phyloP scores from a whole-genome alignment of 1,284 basidiomycete species.

The Rugosomyces carneus region DNA sequence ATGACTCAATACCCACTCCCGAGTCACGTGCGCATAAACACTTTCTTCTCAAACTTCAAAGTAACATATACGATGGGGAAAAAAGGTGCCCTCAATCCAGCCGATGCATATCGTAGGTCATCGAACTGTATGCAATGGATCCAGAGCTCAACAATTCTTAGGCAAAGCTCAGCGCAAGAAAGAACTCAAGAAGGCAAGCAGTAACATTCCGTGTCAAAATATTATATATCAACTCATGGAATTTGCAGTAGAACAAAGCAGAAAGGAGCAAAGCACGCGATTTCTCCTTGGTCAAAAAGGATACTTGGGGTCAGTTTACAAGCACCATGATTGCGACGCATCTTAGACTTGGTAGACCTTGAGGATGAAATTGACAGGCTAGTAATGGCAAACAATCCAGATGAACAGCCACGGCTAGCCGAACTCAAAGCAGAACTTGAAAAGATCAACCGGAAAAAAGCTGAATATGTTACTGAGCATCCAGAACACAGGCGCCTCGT shows the following conservation, averaged over 20 bases:
- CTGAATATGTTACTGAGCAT: conserved; percentile 85
- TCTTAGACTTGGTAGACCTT: conserved; percentile 39
- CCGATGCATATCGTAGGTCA: conserved; percentile 70
- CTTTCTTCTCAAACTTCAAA: too few relatives aligned
- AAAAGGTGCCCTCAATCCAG: conserved; percentile 81
- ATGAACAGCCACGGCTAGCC: conserved; percentile 43
- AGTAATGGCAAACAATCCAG: conserved; percentile 38
- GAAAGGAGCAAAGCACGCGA: conserved; percentile 74
- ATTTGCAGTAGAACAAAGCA: conserved; percentile 79
- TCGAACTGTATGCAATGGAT: not conserved
- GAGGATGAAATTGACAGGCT: conserved; percentile 67
- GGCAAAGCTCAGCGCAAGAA: conserved; percentile 86
- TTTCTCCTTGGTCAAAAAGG: conserved; percentile 81
- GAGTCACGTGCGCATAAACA: conserved; percentile 26
- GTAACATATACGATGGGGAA: conserved; percentile 66
- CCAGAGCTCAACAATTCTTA: conserved; percentile 22
- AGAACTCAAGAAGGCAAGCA: conserved; percentile 81
- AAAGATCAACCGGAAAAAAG: conserved; percentile 78
- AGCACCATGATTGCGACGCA: not conserved
- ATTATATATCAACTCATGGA: conserved; percentile 17
- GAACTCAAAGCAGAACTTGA: conserved; percentile 75
- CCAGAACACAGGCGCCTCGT: conserved; percentile 83
- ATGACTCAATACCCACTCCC: conserved; percentile 28
- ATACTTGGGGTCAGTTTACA: conserved; percentile 60
- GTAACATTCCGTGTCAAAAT: conserved; percentile 6